Evolutionary conservation across 208 protist species (phyloP).

Genomic region (Wallacemonas sp.): DNA sequence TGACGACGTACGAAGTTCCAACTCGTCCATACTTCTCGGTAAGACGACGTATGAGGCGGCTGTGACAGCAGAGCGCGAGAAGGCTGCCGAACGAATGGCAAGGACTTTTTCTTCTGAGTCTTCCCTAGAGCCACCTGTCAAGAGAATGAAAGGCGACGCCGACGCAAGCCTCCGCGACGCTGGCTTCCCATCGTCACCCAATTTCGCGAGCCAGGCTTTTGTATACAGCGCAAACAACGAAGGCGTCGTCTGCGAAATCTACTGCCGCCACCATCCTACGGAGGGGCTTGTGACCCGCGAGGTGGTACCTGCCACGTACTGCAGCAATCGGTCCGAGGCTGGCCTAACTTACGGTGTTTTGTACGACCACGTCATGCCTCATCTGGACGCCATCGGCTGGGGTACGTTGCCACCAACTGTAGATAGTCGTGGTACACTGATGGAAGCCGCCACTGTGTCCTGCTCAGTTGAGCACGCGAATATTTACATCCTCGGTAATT

Average conservation of each 20-base stretch:
- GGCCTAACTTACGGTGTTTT: constrained; percentile 75
- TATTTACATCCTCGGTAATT: constrained; percentile 83
- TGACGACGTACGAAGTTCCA: constrained; percentile 21
- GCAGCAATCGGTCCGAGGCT: constrained; percentile 61
- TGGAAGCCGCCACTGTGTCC: constrained; percentile 38
- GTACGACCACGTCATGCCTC: constrained; percentile 74
- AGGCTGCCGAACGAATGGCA: background rate
- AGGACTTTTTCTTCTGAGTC: background rate
- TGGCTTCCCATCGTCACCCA: background rate
- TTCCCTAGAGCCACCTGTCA: background rate
- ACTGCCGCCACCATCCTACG: constrained; percentile 52
- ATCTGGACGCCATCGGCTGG: constrained; percentile 45
- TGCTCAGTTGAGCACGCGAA: constrained; percentile 60
- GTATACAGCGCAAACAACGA: constrained; percentile 54
- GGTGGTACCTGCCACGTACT: constrained; percentile 50
- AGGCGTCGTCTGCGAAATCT: constrained; percentile 65
- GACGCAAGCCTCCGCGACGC: too few relatives aligned
- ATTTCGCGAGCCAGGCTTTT: constrained; percentile 44
- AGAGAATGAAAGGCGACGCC: constrained; percentile 1
- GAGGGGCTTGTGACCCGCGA: constrained; percentile 47
- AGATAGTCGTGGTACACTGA: constrained; percentile 1
- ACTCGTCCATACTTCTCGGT: constrained; percentile 2
- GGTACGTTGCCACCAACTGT: background rate
- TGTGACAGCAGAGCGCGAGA: background rate
- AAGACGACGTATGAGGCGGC: background rate